Base-by-base conservation (phyloP, 352 stramenopile species). In the Globisporangium uncinulatum region DNA sequence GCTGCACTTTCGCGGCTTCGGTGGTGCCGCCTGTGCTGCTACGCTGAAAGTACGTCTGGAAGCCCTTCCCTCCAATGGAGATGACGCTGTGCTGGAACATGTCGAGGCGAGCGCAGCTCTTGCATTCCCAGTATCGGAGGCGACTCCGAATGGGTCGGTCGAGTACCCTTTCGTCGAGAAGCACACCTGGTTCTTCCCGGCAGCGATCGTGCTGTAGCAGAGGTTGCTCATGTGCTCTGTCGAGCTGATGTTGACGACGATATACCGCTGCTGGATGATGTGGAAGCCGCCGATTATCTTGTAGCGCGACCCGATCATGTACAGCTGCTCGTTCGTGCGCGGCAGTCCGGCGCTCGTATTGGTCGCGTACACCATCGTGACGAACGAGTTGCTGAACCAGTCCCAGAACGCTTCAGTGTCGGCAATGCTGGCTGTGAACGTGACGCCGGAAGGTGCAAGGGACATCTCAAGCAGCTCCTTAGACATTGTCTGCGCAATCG, bases 251-350 rank as follows among this genome's bases (percentile, higher is more conserved):
- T 85, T 86, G 34, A 86, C 64, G 1, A 66, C 51, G 7, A 45
- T 56, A 46, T 81, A 86, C 4, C 76, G 59, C 32, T 57, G 74
- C 55, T 89, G 79, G 43, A 78, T 56, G 32, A 87, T n/a, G 44
- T 87, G 70, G 62, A 89, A 89, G 19, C 79, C 76, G 8, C 76
- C 74, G 11, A 89, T 65, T 31, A 89, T 86, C 9, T 77, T 55
- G 0, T 71, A 87, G 46, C 86, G 76, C 4, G 76, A 76, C 10
- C 76, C 79, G 21, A 89, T 60, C 6, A 73, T 89, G 60, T 86
- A 89, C 17, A 66, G 36, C 48, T 82, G 64, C 1, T 77, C 61
- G 1, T 36, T 17, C 10, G 17, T 54, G 0, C 57, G 47, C 13
- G 24, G 9, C 2, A 63, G 34, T 2, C 67, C 59, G 24, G 74